phyloP scores from a whole-genome alignment of 2,329 filamentous ascomycete genomes.

The Sarocladiaceae sp. region DNA sequence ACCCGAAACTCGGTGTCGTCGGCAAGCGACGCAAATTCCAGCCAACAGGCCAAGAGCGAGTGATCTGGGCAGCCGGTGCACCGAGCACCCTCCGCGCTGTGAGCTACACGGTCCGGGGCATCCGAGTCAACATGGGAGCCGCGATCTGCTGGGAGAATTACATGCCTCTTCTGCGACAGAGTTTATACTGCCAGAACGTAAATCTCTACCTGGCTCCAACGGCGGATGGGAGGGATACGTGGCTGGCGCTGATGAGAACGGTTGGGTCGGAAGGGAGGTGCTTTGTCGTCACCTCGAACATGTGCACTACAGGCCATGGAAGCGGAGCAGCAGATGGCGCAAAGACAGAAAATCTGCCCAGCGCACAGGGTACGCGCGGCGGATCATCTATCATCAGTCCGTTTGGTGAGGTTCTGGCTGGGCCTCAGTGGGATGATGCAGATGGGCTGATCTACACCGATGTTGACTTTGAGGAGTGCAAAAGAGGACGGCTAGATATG shows the following conservation, averaged over 20 bases:
- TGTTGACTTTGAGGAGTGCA: conserved; percentile 83
- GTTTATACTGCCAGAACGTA: conserved; percentile 82
- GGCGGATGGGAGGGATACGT: conserved; percentile 75
- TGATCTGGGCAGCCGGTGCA: conserved; percentile 85
- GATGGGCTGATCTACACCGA: conserved; percentile 61
- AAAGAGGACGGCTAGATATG: conserved; percentile 72
- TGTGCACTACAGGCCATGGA: too few relatives aligned
- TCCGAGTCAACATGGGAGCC: conserved; percentile 71
- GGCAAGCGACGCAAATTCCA: conserved; percentile 90
- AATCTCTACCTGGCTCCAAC: conserved; percentile 90
- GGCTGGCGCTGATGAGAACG: conserved; percentile 74
- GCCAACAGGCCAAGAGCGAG: conserved; percentile 75
- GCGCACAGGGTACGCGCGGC: conserved; percentile 40
- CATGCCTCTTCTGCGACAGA: conserved; percentile 82
- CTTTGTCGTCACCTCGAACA: conserved; percentile 81
- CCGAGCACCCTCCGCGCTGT: conserved; percentile 74
- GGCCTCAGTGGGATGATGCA: conserved; percentile 77
- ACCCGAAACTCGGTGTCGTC: conserved; percentile 63
- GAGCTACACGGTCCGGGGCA: conserved; percentile 69
- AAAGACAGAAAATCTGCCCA: too few relatives aligned
- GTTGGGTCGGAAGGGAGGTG: conserved; percentile 75
- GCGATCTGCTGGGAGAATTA: conserved; percentile 97
- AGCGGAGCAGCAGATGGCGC: too few relatives aligned
- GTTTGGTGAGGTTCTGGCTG: conserved; percentile 68
- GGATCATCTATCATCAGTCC: conserved; percentile 80